A percentile compares a stretch with the other conserved stretches of the same genome.
Evolutionary conservation across 1,284 basidiomycete species (phyloP).

Genomic region (Microbotryum violaceum): DNA sequence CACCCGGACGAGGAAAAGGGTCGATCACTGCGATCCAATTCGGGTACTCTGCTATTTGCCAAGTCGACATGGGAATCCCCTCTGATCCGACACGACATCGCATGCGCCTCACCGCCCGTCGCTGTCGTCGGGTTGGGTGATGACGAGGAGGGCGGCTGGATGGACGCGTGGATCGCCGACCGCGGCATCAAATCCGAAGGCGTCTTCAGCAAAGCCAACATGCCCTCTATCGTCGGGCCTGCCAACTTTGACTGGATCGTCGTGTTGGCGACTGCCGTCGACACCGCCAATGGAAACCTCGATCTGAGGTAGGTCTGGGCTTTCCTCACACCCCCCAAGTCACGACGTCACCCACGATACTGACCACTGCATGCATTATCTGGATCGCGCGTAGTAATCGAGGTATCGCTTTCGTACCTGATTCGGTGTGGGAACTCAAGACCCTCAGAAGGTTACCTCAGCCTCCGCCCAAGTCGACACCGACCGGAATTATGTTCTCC

Average conservation of each 20-base stretch:
- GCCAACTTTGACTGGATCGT: slow-evolving; percentile 4
- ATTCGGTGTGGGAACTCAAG: slow-evolving; percentile 14
- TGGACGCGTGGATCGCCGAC: slow-evolving; percentile 4
- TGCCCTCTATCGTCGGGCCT: background rate
- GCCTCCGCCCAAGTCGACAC: background rate
- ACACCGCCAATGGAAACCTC: slow-evolving; percentile 7
- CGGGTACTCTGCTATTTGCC: background rate
- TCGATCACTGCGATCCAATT: background rate
- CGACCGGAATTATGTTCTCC: background rate
- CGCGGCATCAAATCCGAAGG: background rate
- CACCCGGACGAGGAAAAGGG: slow-evolving; percentile 28
- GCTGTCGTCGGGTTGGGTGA: background rate
- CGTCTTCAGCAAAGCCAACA: background rate
- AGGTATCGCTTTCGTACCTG: slow-evolving; percentile 9
- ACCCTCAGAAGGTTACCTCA: slow-evolving; percentile 6
- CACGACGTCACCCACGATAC: background rate
- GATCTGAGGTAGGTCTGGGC: slow-evolving; percentile 11
- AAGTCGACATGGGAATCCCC: background rate
- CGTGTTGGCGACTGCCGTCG: slow-evolving; percentile 10
- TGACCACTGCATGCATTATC: background rate
- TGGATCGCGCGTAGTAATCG: slow-evolving; percentile 2
- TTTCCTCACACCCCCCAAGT: background rate
- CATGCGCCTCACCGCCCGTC: background rate
- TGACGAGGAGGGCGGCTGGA: slow-evolving; percentile 5
- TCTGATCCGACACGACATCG: background rate